Conservation (phyloP, 495 filamentous ascomycete species). For the Xanthoparmelia taractica region DNA sequence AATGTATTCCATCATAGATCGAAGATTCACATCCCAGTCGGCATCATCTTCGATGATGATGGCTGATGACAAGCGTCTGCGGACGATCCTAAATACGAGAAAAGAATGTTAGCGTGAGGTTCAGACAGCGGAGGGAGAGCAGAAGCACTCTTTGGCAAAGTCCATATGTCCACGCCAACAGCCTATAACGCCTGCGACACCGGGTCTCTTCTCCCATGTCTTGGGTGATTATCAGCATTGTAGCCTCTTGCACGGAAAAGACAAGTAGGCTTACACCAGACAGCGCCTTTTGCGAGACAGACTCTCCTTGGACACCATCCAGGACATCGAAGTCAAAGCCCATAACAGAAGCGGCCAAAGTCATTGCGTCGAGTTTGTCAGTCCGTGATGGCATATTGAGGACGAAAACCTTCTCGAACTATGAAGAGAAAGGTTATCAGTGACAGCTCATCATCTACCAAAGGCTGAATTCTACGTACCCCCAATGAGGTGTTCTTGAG, state of each 20-base stretch:
- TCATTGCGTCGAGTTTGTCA: constrained; percentile 56
- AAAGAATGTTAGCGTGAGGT: constrained; percentile 11
- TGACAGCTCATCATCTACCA: not conserved
- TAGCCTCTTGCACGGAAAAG: not conserved
- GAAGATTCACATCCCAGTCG: constrained; percentile 50
- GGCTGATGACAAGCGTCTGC: constrained; percentile 38
- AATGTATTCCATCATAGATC: constrained; percentile 41
- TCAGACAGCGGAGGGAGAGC: not conserved
- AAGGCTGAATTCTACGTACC: not conserved
- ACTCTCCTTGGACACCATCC: constrained; percentile 41
- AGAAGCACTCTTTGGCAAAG: constrained; percentile 21
- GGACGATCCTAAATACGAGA: constrained; percentile 31
- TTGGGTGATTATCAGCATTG: not conserved
- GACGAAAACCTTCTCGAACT: constrained; percentile 56
- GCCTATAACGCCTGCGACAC: constrained; percentile 22
- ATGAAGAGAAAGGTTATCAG: constrained; percentile 8
- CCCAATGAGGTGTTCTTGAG: constrained; percentile 20
- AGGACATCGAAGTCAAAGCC: constrained; percentile 50
- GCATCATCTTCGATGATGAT: constrained; percentile 51
- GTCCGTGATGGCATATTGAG: constrained; percentile 53
- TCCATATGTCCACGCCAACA: constrained; percentile 39
- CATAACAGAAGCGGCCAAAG: constrained; percentile 43
- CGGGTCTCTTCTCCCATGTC: constrained; percentile 9
- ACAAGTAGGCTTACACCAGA: constrained; percentile 19
- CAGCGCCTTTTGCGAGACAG: constrained; percentile 35